Conservation (phyloP, 208 protist genomes). For the Wallacemonas sp. region DNA sequence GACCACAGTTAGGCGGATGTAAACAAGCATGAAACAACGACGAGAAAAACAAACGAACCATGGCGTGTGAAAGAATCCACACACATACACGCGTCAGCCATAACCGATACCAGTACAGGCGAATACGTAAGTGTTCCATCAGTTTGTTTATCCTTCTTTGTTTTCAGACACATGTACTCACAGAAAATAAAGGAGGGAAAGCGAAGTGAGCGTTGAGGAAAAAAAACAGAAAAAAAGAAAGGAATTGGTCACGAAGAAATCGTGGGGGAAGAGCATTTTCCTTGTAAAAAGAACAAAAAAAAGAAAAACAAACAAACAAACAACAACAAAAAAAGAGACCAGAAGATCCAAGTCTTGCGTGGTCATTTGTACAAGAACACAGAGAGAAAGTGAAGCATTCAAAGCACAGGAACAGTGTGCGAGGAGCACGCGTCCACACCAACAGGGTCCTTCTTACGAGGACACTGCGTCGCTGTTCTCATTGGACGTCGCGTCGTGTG, state of each 20-base stretch:
- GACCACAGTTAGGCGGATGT: background rate
- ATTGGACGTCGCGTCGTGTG: background rate
- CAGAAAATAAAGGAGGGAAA: constrained; percentile 23
- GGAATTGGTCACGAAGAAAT: constrained; percentile 2
- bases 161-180: too few species aligned
- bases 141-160: background rate
- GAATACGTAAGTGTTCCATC: background rate
- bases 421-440: too few species aligned
- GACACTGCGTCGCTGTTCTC: background rate
- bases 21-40: constrained; percentile 12
- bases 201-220: background rate
- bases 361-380: too few species aligned
- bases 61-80: too few species aligned
- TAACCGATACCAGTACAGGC: constrained; percentile 22
- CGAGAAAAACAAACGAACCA: constrained; percentile 17
- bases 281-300: constrained; percentile 13
- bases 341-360: too few species aligned
- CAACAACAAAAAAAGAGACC: background rate
- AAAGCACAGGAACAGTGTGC: too few species aligned
- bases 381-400: too few species aligned
- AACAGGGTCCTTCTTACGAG: background rate
- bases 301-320: constrained; percentile 6
- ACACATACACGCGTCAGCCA: background rate
- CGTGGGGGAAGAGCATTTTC: too few species aligned
- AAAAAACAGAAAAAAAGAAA: background rate